Base-by-base conservation (phyloP, 2,329 filamentous ascomycete species). In the Fusarium compactum region DNA sequence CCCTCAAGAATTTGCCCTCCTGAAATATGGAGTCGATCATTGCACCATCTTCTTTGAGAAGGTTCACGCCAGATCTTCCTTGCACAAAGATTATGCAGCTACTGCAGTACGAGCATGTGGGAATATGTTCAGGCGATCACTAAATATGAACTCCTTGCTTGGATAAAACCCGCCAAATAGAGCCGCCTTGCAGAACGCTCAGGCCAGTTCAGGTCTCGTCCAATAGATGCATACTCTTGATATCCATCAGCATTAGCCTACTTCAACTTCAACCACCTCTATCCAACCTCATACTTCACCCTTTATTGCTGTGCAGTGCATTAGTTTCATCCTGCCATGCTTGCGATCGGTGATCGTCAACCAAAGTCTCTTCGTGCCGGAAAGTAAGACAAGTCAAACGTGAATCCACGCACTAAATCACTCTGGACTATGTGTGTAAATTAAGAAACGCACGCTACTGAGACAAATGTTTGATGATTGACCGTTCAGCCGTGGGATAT, bases 171-270 rank as follows among this genome's bases (percentile, higher is more conserved):
- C 62, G 59, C 67, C 51, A 60, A 61, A 59, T 24, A 67, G 38
- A 47, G 41, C 46, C 67, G 71, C 73, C 71, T 74, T 73, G 73
- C 73, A 75, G 73, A 56, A 62, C 58, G 53, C 58, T 58, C 56
- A 70, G 62, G 40, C 67, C 54, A 58, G 24, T 57, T 51, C 30
- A 22, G 16, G 30, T 24, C 22, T 25, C 34, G 22, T 40, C 48
- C 30, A 40, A 22, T 27, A n/a, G 60, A 62, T 70, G 69, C 64
- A 38, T 38, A 74, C 69, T 30, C 22, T 34, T 34, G 32, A 53
- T 47, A 40, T 38, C 57, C 29, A 38, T 44, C 41, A 40, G 29
- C 43, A 34, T 56, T 50, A 50, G 53, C 53, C n/a, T 50, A 25
- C 34, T 38, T 9, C 22, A 25, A 55, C 32, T 25, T 53, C 58